Evolutionary conservation across 768 basidiomycete species (phyloP).

Genomic region (Phaffia tasmanica): DNA sequence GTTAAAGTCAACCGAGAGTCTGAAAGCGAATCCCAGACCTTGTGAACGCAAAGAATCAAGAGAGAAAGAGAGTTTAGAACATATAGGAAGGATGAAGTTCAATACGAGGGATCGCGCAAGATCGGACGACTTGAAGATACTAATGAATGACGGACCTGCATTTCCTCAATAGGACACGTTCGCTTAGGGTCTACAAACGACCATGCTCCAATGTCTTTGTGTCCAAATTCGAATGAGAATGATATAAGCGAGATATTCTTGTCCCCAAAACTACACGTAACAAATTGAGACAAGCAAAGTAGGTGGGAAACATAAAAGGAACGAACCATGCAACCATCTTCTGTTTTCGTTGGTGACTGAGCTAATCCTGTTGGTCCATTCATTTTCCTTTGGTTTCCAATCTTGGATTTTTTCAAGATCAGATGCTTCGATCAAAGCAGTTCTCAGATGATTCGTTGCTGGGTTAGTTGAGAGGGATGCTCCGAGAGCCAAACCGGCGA

Average conservation of each 20-base stretch:
- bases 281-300: not conserved
- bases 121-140: not conserved
- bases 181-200: slow-evolving; percentile 54
- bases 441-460: slow-evolving; percentile 38
- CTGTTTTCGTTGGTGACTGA: slow-evolving; percentile 69
- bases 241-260: not conserved
- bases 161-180: slow-evolving; percentile 64
- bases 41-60: slow-evolving; percentile 17
- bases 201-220: slow-evolving; percentile 74
- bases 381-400: slow-evolving; percentile 51
- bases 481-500: slow-evolving; percentile 79
- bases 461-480: slow-evolving; percentile 53
- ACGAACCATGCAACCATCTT: slow-evolving; percentile 53
- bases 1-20: slow-evolving; percentile 17
- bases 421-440: slow-evolving; percentile 71
- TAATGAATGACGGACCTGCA: slow-evolving; percentile 52
- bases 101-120: not conserved
- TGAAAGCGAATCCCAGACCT: slow-evolving; percentile 64
- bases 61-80: not conserved
- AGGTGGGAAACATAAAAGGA: slow-evolving; percentile 13
- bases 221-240: not conserved
- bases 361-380: slow-evolving; percentile 73
- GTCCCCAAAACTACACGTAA: not conserved
- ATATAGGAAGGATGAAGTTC: not conserved
- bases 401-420: slow-evolving; percentile 56